phyloP scores from a whole-genome alignment of 345 rosid genomes.

The Eutrema yunnanense region DNA sequence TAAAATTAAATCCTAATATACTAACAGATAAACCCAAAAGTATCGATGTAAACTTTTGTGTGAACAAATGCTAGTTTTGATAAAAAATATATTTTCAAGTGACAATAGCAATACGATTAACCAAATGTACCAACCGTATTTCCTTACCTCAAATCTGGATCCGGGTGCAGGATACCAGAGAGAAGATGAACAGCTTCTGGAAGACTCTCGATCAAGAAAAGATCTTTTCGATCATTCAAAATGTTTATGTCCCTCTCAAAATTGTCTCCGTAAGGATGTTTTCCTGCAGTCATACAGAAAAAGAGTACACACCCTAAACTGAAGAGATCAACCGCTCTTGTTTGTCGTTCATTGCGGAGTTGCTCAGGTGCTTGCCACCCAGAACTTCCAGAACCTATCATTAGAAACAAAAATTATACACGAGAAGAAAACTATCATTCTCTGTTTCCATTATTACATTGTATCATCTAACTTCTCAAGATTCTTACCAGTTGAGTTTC shows the following conservation, averaged over 20 bases:
- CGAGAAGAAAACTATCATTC: background rate
- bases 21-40: too few species aligned
- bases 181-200: slow-evolving; percentile 76
- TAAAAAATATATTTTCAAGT: background rate
- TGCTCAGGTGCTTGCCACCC: slow-evolving; percentile 94
- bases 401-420: background rate
- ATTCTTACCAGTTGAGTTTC: slow-evolving; percentile 54
- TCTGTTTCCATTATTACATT: background rate
- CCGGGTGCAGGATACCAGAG: slow-evolving; percentile 43
- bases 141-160: slow-evolving; percentile 50
- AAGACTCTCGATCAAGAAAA: slow-evolving; percentile 49
- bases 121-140: background rate
- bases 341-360: slow-evolving; percentile 62
- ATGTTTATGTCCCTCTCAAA: slow-evolving; percentile 65
- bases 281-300: slow-evolving; percentile 70
- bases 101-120: background rate
- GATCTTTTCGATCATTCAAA: slow-evolving; percentile 53
- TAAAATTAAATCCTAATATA: too few species aligned
- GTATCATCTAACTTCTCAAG: background rate
- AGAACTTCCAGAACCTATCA: slow-evolving; percentile 72
- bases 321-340: slow-evolving; percentile 68
- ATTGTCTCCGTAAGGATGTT: slow-evolving; percentile 66
- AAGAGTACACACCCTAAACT: slow-evolving; percentile 77
- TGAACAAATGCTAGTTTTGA: background rate
- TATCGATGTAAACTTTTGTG: too few species aligned